Base-by-base conservation (phyloP, 257 asterid species). In the Penstemon eatonii region DNA sequence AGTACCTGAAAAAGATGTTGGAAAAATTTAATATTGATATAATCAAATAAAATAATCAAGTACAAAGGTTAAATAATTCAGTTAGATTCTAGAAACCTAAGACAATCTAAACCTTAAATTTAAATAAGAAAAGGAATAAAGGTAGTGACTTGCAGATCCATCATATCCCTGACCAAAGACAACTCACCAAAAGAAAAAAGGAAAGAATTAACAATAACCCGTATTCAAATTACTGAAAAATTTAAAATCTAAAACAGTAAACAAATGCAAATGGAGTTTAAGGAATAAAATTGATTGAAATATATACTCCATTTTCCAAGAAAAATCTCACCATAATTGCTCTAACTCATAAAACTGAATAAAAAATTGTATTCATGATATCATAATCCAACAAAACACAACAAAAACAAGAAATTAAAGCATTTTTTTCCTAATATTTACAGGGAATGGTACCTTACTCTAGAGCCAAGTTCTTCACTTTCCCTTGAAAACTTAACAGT, bases 131-230 rank as follows among this genome's bases (percentile, higher is more conserved):
- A 82, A 78, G 66, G 70, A 18, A 74, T 68, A 71, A 77, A 66
- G 86, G 62, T 58, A 76, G 73, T 73, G 67, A 67, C 73, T 60
- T 68, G 79, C 79, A 83, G 86, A 86, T 86, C 83, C 87, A 75
- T 77, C 83, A 78, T 77, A 66, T 67, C 81, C 82, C 71, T 61
- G 73, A 70, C 76, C 73, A 75, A 71, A 51, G 77, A 79, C 83
- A 71, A 70, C 78, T 79, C 83, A 87, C 79, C 68, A 73, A 76
- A 64, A 63, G 75, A 45, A 73, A 72, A 80, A 67, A 66, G 68
- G 45, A 42, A 61, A 70, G 63, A 72, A 67, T 53, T 55, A 80
- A 72, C 56, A 59, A 53, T 69, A 73, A 76, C 47, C 72, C 75
- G 2, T 25, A 25, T 25, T 25, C 2, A 25, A 25, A 25, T 25